These are phyloP conservation scores for Silene noctiflora DNA, from an alignment of 179 eudicot genomes.

Conservation along the genomic window DNA sequence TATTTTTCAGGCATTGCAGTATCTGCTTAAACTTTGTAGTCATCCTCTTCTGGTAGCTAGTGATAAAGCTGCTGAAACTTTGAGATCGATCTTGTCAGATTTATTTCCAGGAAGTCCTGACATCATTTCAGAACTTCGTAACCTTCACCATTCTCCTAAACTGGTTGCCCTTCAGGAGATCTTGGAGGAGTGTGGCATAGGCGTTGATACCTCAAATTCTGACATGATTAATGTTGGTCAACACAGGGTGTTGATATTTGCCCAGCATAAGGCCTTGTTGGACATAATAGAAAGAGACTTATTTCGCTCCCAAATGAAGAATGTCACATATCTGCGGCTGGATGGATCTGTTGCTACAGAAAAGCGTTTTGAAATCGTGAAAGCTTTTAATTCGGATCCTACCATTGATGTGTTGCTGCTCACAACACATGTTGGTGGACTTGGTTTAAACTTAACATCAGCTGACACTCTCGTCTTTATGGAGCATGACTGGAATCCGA, in stretches of 20 bases:
- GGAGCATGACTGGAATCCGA: conserved; percentile 99
- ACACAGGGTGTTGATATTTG: conserved; percentile 96
- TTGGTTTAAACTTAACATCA: conserved; percentile 92
- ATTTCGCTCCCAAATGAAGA: conserved; percentile 84
- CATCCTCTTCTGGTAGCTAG: conserved; percentile 95
- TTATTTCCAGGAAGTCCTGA: conserved; percentile 51
- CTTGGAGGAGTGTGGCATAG: conserved; percentile 96
- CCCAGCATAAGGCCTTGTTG: conserved; percentile 94
- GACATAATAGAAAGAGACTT: conserved; percentile 92
- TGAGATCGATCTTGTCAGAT: conserved; percentile 53
- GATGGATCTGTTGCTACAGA: conserved; percentile 94
- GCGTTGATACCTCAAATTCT: conserved; percentile 67
- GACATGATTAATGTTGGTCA: conserved; percentile 78
- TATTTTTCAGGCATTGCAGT: conserved; percentile 97
- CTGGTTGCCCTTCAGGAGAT: conserved; percentile 96
- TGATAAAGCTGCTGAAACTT: conserved; percentile 63
- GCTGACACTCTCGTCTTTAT: conserved; percentile 96
- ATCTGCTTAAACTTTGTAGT: conserved; percentile 92
- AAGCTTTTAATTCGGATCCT: conserved; percentile 97
- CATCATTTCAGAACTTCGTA: conserved; percentile 72
- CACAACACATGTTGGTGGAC: conserved; percentile 98
- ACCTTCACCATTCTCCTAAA: conserved; percentile 91
- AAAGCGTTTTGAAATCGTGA: conserved; percentile 93
- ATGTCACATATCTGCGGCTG: conserved; percentile 81
- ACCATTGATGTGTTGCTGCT: conserved; percentile 92